Conservation (phyloP, 306 rosid genomes). For the Rosa lucieae region DNA sequence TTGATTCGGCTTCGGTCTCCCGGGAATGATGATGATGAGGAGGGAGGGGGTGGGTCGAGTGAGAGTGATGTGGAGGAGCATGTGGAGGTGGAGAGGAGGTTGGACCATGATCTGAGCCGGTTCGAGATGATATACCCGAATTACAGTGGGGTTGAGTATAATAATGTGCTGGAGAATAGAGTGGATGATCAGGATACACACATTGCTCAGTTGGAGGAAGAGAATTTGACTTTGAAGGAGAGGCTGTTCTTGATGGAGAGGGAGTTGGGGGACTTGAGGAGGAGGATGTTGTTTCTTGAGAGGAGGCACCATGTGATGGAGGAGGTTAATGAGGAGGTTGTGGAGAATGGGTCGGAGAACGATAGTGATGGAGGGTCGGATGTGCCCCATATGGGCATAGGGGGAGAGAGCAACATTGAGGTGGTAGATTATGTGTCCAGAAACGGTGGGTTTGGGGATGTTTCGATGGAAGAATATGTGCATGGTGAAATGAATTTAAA, state of each 20-base stretch:
- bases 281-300: constrained; percentile 70
- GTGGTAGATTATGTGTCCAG: constrained; percentile 42
- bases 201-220: constrained; percentile 91
- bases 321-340: constrained; percentile 41
- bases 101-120: constrained; percentile 91
- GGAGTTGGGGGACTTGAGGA: constrained; percentile 69
- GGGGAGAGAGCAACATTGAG: constrained; percentile 44
- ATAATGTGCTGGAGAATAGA: constrained; percentile 72
- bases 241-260: constrained; percentile 86
- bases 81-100: constrained; percentile 86
- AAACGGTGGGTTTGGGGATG: constrained; percentile 33
- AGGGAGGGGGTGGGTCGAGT: constrained; percentile 65
- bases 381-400: constrained; percentile 49
- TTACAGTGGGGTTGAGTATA: constrained; percentile 68
- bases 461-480: constrained; percentile 45
- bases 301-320: constrained; percentile 28
- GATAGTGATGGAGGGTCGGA: constrained; percentile 69
- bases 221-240: constrained; percentile 87
- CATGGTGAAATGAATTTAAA: constrained; percentile 25
- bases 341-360: constrained; percentile 49
- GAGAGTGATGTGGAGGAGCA: constrained; percentile 90
- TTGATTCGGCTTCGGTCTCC: constrained; percentile 64
- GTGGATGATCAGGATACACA: constrained; percentile 97
- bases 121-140: constrained; percentile 90
- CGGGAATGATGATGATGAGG: constrained; percentile 38